phyloP scores from a whole-genome alignment of 1,284 basidiomycete genomes.

The Cutaneotrichosporon sp. region DNA sequence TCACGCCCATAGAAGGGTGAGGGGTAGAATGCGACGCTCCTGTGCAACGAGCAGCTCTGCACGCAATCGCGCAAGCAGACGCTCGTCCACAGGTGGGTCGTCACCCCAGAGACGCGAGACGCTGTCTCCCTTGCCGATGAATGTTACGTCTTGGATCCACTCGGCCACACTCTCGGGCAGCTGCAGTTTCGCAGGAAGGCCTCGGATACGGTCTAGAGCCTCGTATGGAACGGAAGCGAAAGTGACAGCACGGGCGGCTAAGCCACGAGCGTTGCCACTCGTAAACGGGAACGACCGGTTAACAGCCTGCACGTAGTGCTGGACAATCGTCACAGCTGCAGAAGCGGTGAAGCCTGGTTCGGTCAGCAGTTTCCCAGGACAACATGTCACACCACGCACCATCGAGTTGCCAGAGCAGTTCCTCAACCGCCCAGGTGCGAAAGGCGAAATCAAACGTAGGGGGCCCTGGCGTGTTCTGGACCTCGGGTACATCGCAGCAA shows the following conservation, averaged over 20 bases:
- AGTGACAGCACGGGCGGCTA: not conserved
- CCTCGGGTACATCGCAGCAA: not conserved
- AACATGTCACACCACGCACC: not conserved
- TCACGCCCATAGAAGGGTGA: conserved; percentile 1
- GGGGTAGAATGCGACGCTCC: not conserved
- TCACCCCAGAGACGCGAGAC: conserved; percentile 3
- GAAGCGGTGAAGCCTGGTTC: not conserved
- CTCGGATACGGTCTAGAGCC: not conserved
- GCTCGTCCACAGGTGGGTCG: not conserved
- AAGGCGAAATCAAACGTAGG: not conserved
- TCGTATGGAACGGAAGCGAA: not conserved
- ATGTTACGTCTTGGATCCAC: conserved; percentile 2
- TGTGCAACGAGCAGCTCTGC: conserved; percentile 3
- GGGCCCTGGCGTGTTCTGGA: not conserved
- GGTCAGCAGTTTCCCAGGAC: not conserved
- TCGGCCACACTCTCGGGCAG: not conserved
- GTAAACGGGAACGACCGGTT: not conserved
- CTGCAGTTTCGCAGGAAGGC: not conserved
- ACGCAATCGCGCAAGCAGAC: conserved; percentile 1
- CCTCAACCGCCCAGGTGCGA: not conserved
- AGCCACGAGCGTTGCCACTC: too few species aligned
- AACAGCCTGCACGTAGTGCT: conserved; percentile 1
- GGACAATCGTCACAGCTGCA: not conserved
- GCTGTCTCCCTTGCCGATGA: not conserved
- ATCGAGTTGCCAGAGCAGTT: conserved; percentile 2